Evolutionary conservation across 1,284 basidiomycete species (phyloP), one percentile per base, ranked within the genome.

Genomic region (Violaceomyces palustris): DNA sequence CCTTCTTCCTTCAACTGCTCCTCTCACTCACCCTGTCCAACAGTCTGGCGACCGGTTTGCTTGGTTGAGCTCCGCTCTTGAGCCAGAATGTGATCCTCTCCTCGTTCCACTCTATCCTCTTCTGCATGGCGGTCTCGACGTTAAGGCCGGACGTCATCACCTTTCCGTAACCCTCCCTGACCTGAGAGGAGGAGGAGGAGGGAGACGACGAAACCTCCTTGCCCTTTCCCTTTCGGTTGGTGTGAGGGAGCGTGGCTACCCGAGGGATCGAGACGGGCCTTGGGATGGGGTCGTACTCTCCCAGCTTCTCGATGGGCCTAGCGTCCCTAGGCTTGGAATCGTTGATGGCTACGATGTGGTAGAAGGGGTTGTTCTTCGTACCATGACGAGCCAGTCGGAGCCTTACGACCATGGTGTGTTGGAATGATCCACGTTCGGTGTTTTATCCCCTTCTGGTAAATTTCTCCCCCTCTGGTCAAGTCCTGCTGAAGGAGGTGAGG

Each of bases 31-130:
- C 91, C 78, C 83, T 77, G 71, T 87, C 83, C 61, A 97, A 75
- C 50, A 96, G 66, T 64, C 80, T 84, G 23, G 86, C 82, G 3
- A 87, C 88, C 6, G 84, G 80, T 61, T 83, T 83, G 35, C 83
- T 86, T 0, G 92, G 92, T 60, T 83, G 77, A 25, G 92, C 92
- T 3, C 90, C 92, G 19, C 86, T 81, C 24, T 78, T 78, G 23
- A 97, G 75, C 92, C 92, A 97, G 72, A 90, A 89, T 49, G 79
- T 80, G 75, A 97, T 89, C 71, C 92, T 82, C 55, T 87, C 83
- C 32, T 85, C 83, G 74, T 89, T 88, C 90, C 89, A 94, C 69
- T 87, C 82, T 41, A 96, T 78, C 19, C 82, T 82, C 75, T 92
- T 94, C 66, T 79, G 77, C 61, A 72, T 64, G 33, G 43, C 63